Evolutionary conservation across 345 rosid genomes (phyloP), one percentile per base, ranked within the genome.

Genomic region (Camelina laxa): DNA sequence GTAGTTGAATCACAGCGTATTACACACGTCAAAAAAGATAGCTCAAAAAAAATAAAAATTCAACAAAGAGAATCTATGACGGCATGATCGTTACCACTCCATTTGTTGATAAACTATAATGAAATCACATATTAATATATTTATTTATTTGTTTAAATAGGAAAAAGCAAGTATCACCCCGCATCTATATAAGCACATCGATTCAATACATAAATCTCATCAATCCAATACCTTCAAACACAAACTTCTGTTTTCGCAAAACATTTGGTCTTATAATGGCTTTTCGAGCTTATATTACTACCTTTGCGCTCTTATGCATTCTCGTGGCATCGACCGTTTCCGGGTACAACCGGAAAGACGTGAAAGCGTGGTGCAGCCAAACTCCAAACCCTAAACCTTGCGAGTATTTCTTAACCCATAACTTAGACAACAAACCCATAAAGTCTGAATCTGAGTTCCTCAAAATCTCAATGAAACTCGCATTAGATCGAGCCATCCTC

Each of bases 351-450:
- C 30, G 53, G 0, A 38, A 66, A 15, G 80, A 81, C 4, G 84
- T 85, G 14, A 80, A 75, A 49, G 75, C 60, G 2, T 91, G 89
- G 93, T 91, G 94, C 60, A 69, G 82, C 77, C 65, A 84, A 74
- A 87, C 91, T 42, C 93, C 96, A 7, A 36, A 91, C 76, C 93
- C 97, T 3, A 74, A 79, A 35, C 88, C 93, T 27, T 88, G 97
- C 58, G 87, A 87, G 39, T 85, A 85, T 71, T 88, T 83, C 64
- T 61, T 90, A 68, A 63, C 74, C 38, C 81, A 74, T 16, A 78
- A 78, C 69, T 75, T 75, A 24, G 54, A 53, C 20, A 68, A 45
- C 42, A 54, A 42, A 1, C 51, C 72, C 3, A 86, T 87, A 38
- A 79, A 71, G 9, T 57, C 79, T 0, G 82, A 79, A 36, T 44